Evolutionary conservation across 2,329 filamentous ascomycete genomes (phyloP).

Genomic region (Verticillium isaacii): DNA sequence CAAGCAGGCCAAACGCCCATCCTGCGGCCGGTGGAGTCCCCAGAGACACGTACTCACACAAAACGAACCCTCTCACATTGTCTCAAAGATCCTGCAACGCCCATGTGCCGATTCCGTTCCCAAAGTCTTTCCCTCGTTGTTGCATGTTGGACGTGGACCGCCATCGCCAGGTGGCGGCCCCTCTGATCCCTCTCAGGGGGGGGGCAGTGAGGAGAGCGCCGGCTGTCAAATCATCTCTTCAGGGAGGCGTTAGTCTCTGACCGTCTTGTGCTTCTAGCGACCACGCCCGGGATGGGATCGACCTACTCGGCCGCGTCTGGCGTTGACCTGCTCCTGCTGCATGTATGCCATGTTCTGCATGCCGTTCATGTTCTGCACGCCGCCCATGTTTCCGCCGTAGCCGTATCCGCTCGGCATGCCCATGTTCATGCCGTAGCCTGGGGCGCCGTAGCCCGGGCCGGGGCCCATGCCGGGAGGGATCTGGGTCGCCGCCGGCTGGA

Average conservation of each 20-base stretch:
- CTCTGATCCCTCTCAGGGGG: not conserved
- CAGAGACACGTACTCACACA: not conserved
- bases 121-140: not conserved
- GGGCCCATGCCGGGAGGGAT: conserved; percentile 29
- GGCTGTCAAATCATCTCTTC: not conserved
- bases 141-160: not conserved
- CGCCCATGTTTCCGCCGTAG: conserved; percentile 35
- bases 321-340: conserved; percentile 52
- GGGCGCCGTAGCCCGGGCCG: conserved; percentile 31
- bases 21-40: not conserved
- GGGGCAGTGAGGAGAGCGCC: not conserved
- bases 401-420: conserved; percentile 36
- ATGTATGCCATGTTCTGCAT: conserved; percentile 49
- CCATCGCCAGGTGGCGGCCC: not conserved
- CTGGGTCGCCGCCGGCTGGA: conserved; percentile 37
- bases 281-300: conserved; percentile 19
- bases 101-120: not conserved
- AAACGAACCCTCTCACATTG: not conserved
- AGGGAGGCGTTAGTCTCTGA: conserved; percentile 1
- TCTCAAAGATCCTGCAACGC: not conserved
- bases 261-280: not conserved
- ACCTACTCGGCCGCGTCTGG: conserved; percentile 55
- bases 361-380: conserved; percentile 15
- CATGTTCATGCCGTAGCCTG: conserved; percentile 45
- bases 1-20: not conserved